Percentiles rank a stretch among this genome's conserved stretches.
Conservation (phyloP, 1,284 basidiomycete species). For the Xerocomus nothofagi region DNA sequence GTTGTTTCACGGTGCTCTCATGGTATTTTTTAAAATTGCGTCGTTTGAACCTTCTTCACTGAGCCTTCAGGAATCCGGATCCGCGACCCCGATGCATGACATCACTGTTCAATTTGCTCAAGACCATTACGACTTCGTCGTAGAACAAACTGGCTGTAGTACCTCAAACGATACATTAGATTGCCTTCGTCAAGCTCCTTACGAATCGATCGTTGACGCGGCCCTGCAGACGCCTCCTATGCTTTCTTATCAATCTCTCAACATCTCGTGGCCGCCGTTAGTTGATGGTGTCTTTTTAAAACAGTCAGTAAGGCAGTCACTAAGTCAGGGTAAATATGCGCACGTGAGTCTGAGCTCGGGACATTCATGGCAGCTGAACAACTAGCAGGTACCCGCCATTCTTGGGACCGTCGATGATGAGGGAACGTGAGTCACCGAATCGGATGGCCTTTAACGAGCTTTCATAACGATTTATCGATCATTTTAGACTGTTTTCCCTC, state of each 20-base stretch:
- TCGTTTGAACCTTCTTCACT: no score
- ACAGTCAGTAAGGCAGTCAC: constrained; percentile 9
- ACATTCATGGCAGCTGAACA: constrained; percentile 4
- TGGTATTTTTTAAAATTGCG: constrained; percentile 28
- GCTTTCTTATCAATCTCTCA: constrained; percentile 18
- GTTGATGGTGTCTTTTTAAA: constrained; percentile 17
- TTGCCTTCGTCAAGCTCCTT: constrained; percentile 42
- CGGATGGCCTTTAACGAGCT: no score
- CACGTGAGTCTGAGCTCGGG: constrained; percentile 1
- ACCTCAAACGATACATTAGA: constrained; percentile 37
- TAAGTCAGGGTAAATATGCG: constrained; percentile 17
- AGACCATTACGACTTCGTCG: constrained; percentile 29
- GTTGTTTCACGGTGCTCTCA: constrained; percentile 51
- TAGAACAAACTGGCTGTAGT: constrained; percentile 35
- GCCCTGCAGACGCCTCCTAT: constrained; percentile 9
- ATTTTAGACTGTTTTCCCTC: constrained; percentile 15
- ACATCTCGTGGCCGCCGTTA: constrained; percentile 11
- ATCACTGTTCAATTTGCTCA: constrained; percentile 41
- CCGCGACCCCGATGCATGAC: constrained; percentile 43
- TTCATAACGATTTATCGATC: neutral
- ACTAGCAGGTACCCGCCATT: constrained; percentile 28
- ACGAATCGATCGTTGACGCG: constrained; percentile 8
- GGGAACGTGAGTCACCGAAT: constrained; percentile 27
- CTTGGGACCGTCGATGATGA: constrained; percentile 33
- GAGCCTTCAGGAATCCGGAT: constrained; percentile 41